phyloP scores from a whole-genome alignment of 768 basidiomycete species.

The Suillus decipiens region DNA sequence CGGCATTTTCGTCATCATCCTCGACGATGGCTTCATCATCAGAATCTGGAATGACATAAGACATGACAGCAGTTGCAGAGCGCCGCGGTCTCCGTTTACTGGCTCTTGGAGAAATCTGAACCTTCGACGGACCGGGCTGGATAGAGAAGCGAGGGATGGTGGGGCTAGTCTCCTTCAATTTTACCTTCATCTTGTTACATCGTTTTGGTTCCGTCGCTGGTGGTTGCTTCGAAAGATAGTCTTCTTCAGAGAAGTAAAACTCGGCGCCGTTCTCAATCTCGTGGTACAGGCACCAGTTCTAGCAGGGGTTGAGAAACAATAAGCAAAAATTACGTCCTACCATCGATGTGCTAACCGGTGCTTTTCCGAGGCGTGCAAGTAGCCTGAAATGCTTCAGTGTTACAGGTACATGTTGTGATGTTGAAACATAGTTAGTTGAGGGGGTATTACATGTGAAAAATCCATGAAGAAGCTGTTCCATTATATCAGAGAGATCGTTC shows the following conservation, averaged over 20 bases:
- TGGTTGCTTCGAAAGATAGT: conserved; percentile 52
- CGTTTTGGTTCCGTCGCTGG: conserved; percentile 26
- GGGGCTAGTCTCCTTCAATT: conserved; percentile 38
- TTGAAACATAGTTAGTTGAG: conserved; percentile 22
- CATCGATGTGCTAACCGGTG: conserved; percentile 47
- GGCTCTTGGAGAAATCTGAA: conserved; percentile 23
- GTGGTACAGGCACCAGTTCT: conserved; percentile 58
- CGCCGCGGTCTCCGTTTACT: conserved; percentile 61
- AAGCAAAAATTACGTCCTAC: neutral
- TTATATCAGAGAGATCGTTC: conserved; percentile 2
- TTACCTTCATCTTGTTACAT: conserved; percentile 26
- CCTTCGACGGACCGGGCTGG: conserved; percentile 19
- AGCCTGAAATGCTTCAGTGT: conserved; percentile 77
- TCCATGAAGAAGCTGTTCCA: conserved; percentile 47
- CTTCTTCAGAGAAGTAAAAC: conserved; percentile 70
- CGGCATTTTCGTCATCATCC: conserved; percentile 37
- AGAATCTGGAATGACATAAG: conserved; percentile 69
- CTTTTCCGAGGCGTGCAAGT: conserved; percentile 65
- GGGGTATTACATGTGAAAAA: conserved; percentile 37
- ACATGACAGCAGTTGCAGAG: conserved; percentile 50
- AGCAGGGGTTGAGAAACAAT: conserved; percentile 8
- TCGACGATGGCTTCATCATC: conserved; percentile 62
- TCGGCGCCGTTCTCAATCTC: conserved; percentile 66
- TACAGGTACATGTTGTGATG: conserved; percentile 54
- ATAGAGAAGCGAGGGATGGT: conserved; percentile 28